Evolutionary conservation across 257 asterid genomes (phyloP), one percentile per base, ranked within the genome.

Genomic region (Ehretia macrophylla): DNA sequence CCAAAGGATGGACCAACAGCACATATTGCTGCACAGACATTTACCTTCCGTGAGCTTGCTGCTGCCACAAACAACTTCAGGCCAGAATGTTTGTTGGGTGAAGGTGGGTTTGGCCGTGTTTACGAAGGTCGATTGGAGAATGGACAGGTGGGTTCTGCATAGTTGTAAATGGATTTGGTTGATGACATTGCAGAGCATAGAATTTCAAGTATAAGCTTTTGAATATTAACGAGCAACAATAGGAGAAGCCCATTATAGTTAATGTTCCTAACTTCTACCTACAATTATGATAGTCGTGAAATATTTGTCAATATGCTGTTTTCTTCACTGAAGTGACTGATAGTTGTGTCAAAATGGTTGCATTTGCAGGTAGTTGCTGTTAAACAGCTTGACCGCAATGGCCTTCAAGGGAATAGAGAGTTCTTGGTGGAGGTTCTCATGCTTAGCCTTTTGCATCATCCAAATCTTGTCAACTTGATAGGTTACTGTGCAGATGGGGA

Each of bases 401-500:
- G 97, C 14, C 90, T 88, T 70, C 97, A 88, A 75, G 98, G 98
- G 64, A 92, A 92, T 58, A 61, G 97, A 75, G 98, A 92, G 64
- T 88, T 88, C 72, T 74, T 88, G 71, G 98, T 92, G 70, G 98
- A 92, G 90, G 97, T 92, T 82, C 96, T 92, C 68, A 92, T 92
- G 98, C 98, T 92, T 81, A 92, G 98, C 84, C 80, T 92, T 59
- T 76, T 86, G 47, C 97, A 92, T 75, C 97, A 92, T 74, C 83
- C 78, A 49, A 92, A 92, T 74, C 97, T 92, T 0, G 99, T 92
- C 58, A 92, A 92, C 78, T 85, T 92, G 87, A 92, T 86, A 17
- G 98, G 98, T 70, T 92, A 92, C 76, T 92, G 97, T 75, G 98
- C 98, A 32, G 98, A 88, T 69, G 97, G 99, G 11, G 99, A 92